Evolutionary conservation across 345 rosid species (phyloP), one percentile per base, ranked within the genome.

Genomic region (Hevea brasiliensis): DNA sequence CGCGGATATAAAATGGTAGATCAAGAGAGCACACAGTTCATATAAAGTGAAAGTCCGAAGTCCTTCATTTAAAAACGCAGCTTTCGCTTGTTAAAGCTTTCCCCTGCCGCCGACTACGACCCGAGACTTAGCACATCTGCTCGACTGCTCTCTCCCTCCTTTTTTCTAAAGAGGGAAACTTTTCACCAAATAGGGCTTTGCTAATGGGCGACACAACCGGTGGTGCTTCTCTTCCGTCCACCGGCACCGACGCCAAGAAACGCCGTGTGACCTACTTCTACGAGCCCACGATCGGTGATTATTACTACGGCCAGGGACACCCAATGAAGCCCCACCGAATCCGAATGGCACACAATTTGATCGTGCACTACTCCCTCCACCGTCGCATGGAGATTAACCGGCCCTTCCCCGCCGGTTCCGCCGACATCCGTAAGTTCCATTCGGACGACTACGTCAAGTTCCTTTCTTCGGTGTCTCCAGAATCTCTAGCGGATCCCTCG

Each of bases 321-420:
- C 97, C 99, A 53, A 93, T 95, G 99, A 95, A 95, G 80, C 99
- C 99, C 76, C 98, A 93, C 78, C 88, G 99, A 77, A 91, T 95
- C 84, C 92, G 98, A 26, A 95, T 95, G 98, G 97, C 99, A 64
- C 99, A 95, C 81, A 90, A 89, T 76, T 83, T 95, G 56, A 86
- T 95, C 73, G 84, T 95, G 65, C 96, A 93, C 77, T 95, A 95
- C 78, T 71, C 85, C 58, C 99, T 95, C 81, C 98, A 95, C 86
- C 98, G 96, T 75, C 94, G 91, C 32, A 81, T 95, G 83, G 99
- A 95, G 84, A 85, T 95, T 86, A 86, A 84, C 80, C 94, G 97
- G 68, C 99, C 99, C 37, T 84, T 84, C 79, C 94, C 93, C n/a
- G 98, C 97, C 42, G 85, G 73, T 9, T 76, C 92, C 55, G n/a